phyloP scores from a whole-genome alignment of 495 filamentous ascomycete genomes.

The Aspergillus biplanus region DNA sequence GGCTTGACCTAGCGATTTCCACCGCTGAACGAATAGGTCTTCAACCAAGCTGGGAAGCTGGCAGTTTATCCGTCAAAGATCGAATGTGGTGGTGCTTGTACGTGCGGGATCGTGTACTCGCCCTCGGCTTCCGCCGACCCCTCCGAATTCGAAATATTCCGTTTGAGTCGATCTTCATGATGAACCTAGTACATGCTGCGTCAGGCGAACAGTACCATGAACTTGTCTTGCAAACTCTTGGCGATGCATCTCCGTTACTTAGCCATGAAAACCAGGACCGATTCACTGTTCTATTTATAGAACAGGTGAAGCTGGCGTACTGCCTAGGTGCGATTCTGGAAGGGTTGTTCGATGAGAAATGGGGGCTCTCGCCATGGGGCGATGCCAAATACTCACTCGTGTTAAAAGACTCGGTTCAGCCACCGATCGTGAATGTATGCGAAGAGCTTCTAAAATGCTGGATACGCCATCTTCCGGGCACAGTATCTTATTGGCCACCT shows the following conservation, averaged over 20 bases:
- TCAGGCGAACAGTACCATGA: not conserved
- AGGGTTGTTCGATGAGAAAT: not conserved
- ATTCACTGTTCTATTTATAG: not conserved
- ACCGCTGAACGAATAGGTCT: not conserved
- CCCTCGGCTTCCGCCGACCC: not conserved
- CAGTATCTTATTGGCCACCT: not conserved
- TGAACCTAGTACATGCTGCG: not conserved
- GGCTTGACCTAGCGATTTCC: not conserved
- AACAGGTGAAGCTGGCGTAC: not conserved
- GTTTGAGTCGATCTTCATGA: not conserved
- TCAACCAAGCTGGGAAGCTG: not conserved
- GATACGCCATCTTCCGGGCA: not conserved
- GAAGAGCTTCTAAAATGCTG: not conserved
- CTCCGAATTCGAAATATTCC: not conserved
- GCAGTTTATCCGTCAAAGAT: not conserved
- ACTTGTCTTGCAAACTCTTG: not conserved
- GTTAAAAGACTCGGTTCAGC: not conserved
- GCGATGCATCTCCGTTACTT: not conserved
- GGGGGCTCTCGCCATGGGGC: not conserved
- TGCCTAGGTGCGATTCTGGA: not conserved
- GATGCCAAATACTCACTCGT: not conserved
- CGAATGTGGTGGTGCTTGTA: conserved; percentile 2
- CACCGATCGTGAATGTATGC: not conserved
- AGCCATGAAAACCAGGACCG: not conserved
- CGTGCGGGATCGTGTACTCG: not conserved